These are phyloP conservation scores for Pezicula neosporulosa DNA, from an alignment of 2,329 filamentous ascomycete species.

Conservation along the genomic window DNA sequence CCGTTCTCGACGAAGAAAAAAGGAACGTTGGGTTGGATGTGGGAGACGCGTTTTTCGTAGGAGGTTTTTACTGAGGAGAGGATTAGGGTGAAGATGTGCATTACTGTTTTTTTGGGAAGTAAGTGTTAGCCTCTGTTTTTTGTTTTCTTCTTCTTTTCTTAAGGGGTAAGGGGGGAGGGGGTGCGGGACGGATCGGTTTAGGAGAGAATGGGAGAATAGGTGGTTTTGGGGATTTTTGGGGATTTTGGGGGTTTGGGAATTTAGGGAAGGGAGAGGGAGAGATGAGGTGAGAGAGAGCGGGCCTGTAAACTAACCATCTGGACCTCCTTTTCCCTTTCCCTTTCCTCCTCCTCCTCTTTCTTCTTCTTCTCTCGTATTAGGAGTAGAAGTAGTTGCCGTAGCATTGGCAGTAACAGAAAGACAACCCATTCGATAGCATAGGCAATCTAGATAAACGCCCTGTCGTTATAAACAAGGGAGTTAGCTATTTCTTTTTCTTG, in stretches of 20 bases:
- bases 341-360: not conserved
- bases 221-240: too few species aligned
- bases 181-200: too few species aligned
- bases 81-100: slow-evolving; percentile 20
- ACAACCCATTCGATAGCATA: slow-evolving; percentile 20
- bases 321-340: not conserved
- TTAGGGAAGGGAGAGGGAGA: too few species aligned
- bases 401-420: slow-evolving; percentile 9
- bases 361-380: not conserved
- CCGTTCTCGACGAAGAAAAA: slow-evolving; percentile 10
- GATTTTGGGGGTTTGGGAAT: too few species aligned
- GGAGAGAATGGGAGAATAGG: too few species aligned
- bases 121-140: too few species aligned
- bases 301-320: slow-evolving; percentile 10
- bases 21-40: slow-evolving; percentile 5
- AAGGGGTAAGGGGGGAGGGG: too few species aligned
- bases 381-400: too few species aligned
- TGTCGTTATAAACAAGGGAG: too few species aligned
- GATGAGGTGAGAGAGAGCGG: too few species aligned
- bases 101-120: not conserved
- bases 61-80: slow-evolving; percentile 20
- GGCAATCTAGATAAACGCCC: slow-evolving; percentile 25
- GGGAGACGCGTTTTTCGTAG: slow-evolving; percentile 17
- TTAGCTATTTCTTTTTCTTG: too few species aligned
- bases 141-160: too few species aligned